These are phyloP conservation scores for Whalleya microplaca DNA, from an alignment of 2,329 filamentous ascomycete species.

Conservation along the genomic window DNA sequence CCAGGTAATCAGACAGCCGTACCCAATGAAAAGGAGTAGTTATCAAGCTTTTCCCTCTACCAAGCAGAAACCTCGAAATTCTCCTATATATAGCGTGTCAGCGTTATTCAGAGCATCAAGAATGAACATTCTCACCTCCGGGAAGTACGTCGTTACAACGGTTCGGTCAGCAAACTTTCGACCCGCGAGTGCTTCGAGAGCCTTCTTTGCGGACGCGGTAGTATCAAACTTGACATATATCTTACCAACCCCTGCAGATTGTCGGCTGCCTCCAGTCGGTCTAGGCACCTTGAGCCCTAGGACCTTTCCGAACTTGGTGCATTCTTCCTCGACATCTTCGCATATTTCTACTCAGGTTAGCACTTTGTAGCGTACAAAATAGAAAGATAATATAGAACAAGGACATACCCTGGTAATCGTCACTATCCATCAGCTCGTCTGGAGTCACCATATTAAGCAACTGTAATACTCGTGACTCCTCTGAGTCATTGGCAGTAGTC, in stretches of 20 bases:
- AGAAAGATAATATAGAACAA: background rate
- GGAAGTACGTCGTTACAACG: conserved; percentile 95
- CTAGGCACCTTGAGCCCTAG: conserved; percentile 91
- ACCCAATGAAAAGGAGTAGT: conserved; percentile 11
- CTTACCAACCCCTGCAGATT: conserved; percentile 91
- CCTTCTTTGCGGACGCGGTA: conserved; percentile 77
- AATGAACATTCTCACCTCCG: conserved; percentile 65
- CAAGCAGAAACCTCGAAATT: conserved; percentile 93
- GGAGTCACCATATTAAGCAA: conserved; percentile 98
- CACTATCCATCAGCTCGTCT: conserved; percentile 89
- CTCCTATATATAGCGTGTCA: conserved; percentile 61
- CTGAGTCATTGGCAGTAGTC: conserved; percentile 77
- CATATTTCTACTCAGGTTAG: conserved; percentile 77
- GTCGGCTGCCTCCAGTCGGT: conserved; percentile 79
- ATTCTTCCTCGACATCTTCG: conserved; percentile 93
- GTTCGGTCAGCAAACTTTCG: conserved; percentile 96
- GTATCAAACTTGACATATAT: conserved; percentile 95
- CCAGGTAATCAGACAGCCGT: conserved; percentile 7
- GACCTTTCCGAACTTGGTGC: conserved; percentile 84
- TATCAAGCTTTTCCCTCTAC: conserved; percentile 51
- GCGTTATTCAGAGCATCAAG: conserved; percentile 15
- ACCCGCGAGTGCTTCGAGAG: conserved; percentile 86
- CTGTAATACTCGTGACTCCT: conserved; percentile 84
- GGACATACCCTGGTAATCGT: conserved; percentile 87
- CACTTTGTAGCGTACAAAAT: conserved; percentile 8